Evolutionary conservation across 257 asterid genomes (phyloP), one percentile per base, ranked within the genome.

Genomic region (Haberlea rhodopensis): DNA sequence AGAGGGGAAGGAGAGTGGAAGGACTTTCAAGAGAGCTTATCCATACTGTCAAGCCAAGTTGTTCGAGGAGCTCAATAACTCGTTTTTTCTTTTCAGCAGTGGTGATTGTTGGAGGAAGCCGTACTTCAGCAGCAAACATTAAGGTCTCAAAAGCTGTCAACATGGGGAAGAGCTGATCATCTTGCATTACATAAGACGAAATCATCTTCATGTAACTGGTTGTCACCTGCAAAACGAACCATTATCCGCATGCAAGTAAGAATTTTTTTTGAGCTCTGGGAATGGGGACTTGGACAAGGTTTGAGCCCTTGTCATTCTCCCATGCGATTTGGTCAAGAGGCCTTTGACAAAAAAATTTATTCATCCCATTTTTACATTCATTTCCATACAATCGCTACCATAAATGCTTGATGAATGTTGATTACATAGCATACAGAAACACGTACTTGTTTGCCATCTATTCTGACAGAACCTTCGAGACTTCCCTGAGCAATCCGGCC

Each of bases 171-270:
- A 89, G 87, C 71, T 87, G 97, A 74, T 89, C 97, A 51, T 89
- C 97, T 80, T 89, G 91, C 97, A 87, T 89, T 71, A 89, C 97
- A 25, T 87, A 89, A 0, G 97, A 89, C 8, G 97, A 89, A 9
- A 89, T 78, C 94, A 81, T 87, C 83, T 89, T 89, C 97, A 85
- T 89, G 53, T 87, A 89, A 73, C 97, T 89, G 0, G 97, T 70
- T 62, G 97, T 85, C 54, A 89, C 95, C 96, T 89, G 81, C 77
- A 68, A 22, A 61, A 26, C n/a, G 32, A 1, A 32, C 4, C 62
- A 6, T 64, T 48, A 23, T 40, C 34, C 3, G 48, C 27, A n/a
- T 8, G 15, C 10, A 5, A 67, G 37, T 29, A 67, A 56, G 57
- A 67, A 18, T 10, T 28, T 2, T 5, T 0, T 1, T 16, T 7